These are phyloP conservation scores for Didymella exigua DNA, from an alignment of 2,329 filamentous ascomycete species.

Conservation along the genomic window DNA sequence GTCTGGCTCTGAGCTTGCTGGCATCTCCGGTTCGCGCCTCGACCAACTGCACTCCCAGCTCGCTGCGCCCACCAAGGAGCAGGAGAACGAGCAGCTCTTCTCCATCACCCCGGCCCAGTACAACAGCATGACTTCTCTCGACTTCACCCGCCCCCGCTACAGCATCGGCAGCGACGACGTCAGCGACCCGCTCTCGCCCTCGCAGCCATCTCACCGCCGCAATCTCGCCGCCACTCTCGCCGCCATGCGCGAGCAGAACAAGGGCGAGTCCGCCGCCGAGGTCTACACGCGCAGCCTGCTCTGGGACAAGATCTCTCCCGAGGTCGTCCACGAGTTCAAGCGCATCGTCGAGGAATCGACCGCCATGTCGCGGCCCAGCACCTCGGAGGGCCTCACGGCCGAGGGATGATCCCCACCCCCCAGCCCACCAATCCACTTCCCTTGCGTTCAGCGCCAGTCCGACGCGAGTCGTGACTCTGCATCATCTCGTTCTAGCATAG, in stretches of 20 bases:
- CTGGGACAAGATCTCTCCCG: slow-evolving; percentile 90
- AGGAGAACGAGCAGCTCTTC: slow-evolving; percentile 87
- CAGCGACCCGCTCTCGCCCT: slow-evolving; percentile 46
- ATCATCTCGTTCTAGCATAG: slow-evolving; percentile 42
- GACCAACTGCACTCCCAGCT: slow-evolving; percentile 54
- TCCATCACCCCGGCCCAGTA: slow-evolving; percentile 86
- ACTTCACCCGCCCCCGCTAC: slow-evolving; percentile 64
- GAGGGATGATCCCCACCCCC: slow-evolving; percentile 33
- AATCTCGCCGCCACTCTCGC: slow-evolving; percentile 82
- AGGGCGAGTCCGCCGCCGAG: slow-evolving; percentile 75
- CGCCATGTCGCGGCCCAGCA: slow-evolving; percentile 43
- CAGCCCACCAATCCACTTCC: slow-evolving; percentile 18
- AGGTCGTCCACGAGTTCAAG: slow-evolving; percentile 91
- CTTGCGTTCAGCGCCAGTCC: slow-evolving; percentile 27
- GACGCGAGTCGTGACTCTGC: slow-evolving; percentile 29
- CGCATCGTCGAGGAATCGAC: slow-evolving; percentile 83
- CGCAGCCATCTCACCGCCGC: slow-evolving; percentile 64
- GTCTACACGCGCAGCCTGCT: slow-evolving; percentile 91
- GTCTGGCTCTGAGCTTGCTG: slow-evolving; percentile 45
- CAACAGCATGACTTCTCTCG: slow-evolving; percentile 77
- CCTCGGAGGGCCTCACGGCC: slow-evolving; percentile 41
- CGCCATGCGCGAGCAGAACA: slow-evolving; percentile 73
- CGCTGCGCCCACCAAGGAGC: slow-evolving; percentile 72
- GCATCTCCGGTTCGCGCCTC: slow-evolving; percentile 44
- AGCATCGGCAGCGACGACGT: slow-evolving; percentile 57